Evolutionary conservation across 306 rosid species (phyloP).

Genomic region (Vigna unguiculata): DNA sequence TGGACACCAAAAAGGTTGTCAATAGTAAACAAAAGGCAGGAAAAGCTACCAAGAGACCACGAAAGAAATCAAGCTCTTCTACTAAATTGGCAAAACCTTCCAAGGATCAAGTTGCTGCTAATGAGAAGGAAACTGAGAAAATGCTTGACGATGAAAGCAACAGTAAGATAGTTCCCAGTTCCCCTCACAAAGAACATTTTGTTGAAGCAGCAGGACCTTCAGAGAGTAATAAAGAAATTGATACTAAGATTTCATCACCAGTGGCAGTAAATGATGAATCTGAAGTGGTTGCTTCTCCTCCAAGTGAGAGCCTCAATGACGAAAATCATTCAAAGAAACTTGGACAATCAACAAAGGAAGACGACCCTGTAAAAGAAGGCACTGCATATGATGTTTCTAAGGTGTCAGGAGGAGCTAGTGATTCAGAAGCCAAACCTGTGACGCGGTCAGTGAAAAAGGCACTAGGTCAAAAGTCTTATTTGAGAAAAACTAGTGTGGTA

Average conservation of each 20-base stretch:
- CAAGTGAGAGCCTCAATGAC: constrained; percentile 57
- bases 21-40: constrained; percentile 50
- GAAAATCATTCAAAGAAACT: constrained; percentile 55
- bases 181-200: constrained; percentile 50
- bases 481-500: constrained; percentile 51
- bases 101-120: constrained; percentile 48
- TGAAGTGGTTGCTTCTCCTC: constrained; percentile 60
- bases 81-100: constrained; percentile 51
- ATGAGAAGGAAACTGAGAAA: constrained; percentile 54
- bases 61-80: constrained; percentile 52
- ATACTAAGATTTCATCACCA: constrained; percentile 56
- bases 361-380: constrained; percentile 50
- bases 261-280: constrained; percentile 62
- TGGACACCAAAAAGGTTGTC: constrained; percentile 55
- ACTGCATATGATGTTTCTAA: constrained; percentile 55
- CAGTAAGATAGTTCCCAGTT: constrained; percentile 55
- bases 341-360: constrained; percentile 60
- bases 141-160: constrained; percentile 51
- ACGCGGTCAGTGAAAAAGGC: constrained; percentile 58
- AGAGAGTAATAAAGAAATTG: constrained; percentile 57
- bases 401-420: constrained; percentile 63
- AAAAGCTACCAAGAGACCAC: constrained; percentile 49
- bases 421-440: constrained; percentile 64
- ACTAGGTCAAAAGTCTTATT: constrained; percentile 50
- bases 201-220: constrained; percentile 57